Base-by-base conservation (phyloP, 169 alveolate species). In the Plasmodium reichenowi region DNA sequence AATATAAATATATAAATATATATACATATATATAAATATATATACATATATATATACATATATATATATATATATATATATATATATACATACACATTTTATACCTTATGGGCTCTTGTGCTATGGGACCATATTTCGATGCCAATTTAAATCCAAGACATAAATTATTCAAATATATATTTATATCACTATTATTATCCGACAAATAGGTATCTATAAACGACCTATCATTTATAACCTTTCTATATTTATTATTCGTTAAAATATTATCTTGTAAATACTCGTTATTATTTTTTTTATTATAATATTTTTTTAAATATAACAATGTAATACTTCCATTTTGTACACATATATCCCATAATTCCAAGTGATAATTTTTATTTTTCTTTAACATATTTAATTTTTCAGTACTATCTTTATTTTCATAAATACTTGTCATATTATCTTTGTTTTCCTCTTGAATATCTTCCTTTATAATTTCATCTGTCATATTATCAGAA, bases 41-140 rank as follows among this genome's bases (percentile, higher is more conserved):
- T 2, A 48, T 45, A 52, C 10, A 72, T 26, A 29, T 50, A 24
- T 24, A 50, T 29, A 15, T 50, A 59, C 1, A 20, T 15, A 1
- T 6, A 38, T 38, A 38, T 38, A 38, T 20, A 24, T 70, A 17
- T 20, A 73, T 9, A 60, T 56, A 38, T 38, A 38, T 38, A 38
- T 32, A 32, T 32, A 10, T 74, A 26, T 72, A 20, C 73, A 29
- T 60, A 26, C 93, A 94, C 45, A 88, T 78, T 2, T 92, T 97
- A n/a, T 98, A 98, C 89, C 97, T 95, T 93, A 98, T 95, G 22
- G 98, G 98, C 71, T 98, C 99, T 72, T 97, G 98, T 85, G 98
- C 96, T 26, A 97, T 93, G 3, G 99, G 99, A 2, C 99, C 99
- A 73, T 97, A 93, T 56, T 88, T 93, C 52, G 98, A 94, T 5